Conservation (phyloP, 108 stramenopile species). For the Skeletonema costatum region DNA sequence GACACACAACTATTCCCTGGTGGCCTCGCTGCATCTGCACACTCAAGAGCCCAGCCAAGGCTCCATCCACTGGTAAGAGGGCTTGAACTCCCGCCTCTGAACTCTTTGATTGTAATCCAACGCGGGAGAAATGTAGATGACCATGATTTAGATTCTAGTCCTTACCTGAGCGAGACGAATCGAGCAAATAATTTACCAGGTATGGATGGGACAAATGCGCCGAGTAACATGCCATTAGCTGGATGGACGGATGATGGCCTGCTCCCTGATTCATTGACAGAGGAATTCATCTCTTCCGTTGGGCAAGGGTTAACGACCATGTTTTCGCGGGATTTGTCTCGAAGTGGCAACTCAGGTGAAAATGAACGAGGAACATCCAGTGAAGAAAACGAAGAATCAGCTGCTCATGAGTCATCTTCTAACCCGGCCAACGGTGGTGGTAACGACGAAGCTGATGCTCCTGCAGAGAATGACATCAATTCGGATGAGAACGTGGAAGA, state of each 20-base stretch:
- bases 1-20: constrained; percentile 79
- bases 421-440: background rate
- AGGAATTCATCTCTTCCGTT: constrained; percentile 68
- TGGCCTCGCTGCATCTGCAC: constrained; percentile 72
- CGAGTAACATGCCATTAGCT: constrained; percentile 17
- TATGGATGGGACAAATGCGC: background rate
- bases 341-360: background rate
- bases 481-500: constrained; percentile 1
- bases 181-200: constrained; percentile 38
- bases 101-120: constrained; percentile 59
- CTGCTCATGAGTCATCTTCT: background rate
- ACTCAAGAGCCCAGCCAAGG: constrained; percentile 46
- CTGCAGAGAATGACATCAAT: background rate
- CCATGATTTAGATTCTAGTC: constrained; percentile 2
- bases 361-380: background rate
- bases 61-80: constrained; percentile 71
- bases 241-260: constrained; percentile 86
- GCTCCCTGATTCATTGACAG: constrained; percentile 61
- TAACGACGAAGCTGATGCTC: background rate
- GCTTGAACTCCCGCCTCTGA: constrained; percentile 69
- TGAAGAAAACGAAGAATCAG: constrained; percentile 1
- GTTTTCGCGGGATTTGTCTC: background rate
- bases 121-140: background rate
- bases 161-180: constrained; percentile 17
- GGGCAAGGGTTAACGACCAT: constrained; percentile 54